Base-by-base conservation (phyloP, 768 basidiomycete species). In the Tulasnella sp. region DNA sequence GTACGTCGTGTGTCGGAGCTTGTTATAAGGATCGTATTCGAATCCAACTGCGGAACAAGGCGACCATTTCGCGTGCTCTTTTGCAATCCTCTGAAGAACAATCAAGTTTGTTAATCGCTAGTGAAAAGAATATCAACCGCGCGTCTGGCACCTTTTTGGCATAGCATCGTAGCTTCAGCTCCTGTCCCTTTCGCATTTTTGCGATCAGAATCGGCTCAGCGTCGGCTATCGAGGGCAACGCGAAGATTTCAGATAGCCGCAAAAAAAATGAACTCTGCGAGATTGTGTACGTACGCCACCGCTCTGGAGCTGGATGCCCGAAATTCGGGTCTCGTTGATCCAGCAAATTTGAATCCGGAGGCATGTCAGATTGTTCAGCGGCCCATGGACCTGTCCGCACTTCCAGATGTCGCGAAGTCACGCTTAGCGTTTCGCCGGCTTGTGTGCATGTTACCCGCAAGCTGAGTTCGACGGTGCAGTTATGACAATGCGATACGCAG, bases 11-110 rank as follows among this genome's bases (percentile, higher is more conserved):
- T 99, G 97, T 69, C 95, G 88, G 37, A 99, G 84, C 80, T 94
- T 94, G 82, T 99, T 99, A 83, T 98, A 86, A 14, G 97, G 97
- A 80, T 99, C 97, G 75, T 99, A 99, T 82, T 99, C 97, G 75
- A 96, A 98, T 8, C 90, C 88, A 19, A 99, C 89, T 8, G 97
- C 94, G 1, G 94, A 91, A 74, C 95, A 92, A 14, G 97, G 96
- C 0, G 94, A 96, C 94, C 96, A 99, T 81, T 99, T 99, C 14
- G 97, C 95, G 78, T 99, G 97, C 79, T 97, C 94, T 83, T 98
- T 98, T 3, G 96, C 94, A 74, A 97, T 90, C 47, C 96, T 96
- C 96, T 36, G 67, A 35, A 37, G 39, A 7, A 29, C 7, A 29
- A 19, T 39, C 22, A 75, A n/a, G 39, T 72, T 26, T 36, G 71